A percentile compares a stretch with the other conserved stretches of the same genome.
Conservation (phyloP, 345 rosid species). For the Aurinia saxatilis region DNA sequence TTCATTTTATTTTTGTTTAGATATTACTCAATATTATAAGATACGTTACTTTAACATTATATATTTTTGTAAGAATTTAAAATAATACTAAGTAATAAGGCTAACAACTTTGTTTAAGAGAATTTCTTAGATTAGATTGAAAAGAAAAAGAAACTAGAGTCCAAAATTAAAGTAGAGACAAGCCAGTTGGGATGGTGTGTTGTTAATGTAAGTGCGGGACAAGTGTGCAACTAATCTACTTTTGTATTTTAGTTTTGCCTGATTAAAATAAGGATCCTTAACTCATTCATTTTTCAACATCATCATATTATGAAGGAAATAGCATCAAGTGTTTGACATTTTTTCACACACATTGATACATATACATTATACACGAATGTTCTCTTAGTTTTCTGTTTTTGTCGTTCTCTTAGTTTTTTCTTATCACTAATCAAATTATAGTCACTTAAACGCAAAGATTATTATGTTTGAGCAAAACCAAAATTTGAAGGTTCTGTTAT, state of each 20-base stretch:
- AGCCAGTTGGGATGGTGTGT: slow-evolving; percentile 27
- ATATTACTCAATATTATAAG: not conserved
- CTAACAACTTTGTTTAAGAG: not conserved
- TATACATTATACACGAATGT: too few species aligned
- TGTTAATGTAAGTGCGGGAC: slow-evolving; percentile 26
- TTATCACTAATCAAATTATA: too few species aligned
- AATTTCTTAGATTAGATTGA: not conserved
- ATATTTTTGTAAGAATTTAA: not conserved
- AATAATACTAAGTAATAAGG: not conserved
- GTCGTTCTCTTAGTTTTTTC: too few species aligned
- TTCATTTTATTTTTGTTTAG: too few species aligned
- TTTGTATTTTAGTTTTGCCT: not conserved
- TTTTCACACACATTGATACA: too few species aligned
- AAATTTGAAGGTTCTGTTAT: not conserved
- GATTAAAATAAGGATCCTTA: not conserved
- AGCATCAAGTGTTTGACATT: too few species aligned
- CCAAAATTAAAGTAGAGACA: slow-evolving; percentile 27
- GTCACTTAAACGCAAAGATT: too few species aligned
- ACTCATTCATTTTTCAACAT: not conserved
- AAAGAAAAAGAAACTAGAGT: slow-evolving; percentile 1
- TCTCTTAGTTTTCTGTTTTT: too few species aligned
- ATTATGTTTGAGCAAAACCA: too few species aligned
- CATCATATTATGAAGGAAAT: not conserved
- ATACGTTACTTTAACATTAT: not conserved
- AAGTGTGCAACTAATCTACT: slow-evolving; percentile 27